Base-by-base conservation (phyloP, 1,139 yeast species). In the Nakaseomyces uthaithaninus region DNA sequence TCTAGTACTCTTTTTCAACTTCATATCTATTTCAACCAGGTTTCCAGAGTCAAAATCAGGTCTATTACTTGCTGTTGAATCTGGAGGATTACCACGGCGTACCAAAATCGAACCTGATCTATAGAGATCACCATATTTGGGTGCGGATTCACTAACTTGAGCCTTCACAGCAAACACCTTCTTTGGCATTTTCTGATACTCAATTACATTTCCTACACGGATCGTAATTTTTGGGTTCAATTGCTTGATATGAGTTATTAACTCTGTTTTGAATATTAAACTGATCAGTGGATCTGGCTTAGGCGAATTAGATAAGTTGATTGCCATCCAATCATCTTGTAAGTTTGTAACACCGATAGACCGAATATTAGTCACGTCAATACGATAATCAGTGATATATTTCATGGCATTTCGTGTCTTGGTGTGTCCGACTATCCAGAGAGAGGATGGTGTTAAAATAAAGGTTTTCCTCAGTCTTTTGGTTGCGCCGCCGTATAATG, bases 311-410 rank as follows among this genome's bases (percentile, higher is more conserved):
- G 50, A 62, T 43, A 83, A 65, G 22, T 80, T 78, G 30, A 91
- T 62, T 1, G 94, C 94, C 28, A 89, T 62, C 99, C 99, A 93
- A 54, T 89, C 93, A 62, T 93, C 99, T 50, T 91, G 93, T 44
- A 77, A 67, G 34, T 70, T 75, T 0, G 96, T 82, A 52, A 91
- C 59, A 3, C 79, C 80, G 22, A 86, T 75, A 48, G 75, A 74
- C 33, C 69, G 71, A 43, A 93, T 80, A 7, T 74, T 67, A 10
- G 70, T 63, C 3, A 85, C 67, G 11, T 86, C 75, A 36, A 86
- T 68, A 1, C 75, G 62, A 45, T 74, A 70, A 53, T 93, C 98
- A 40, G 73, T 71, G 17, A 69, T 71, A 49, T 83, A 76, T 31
- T 76, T 71, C 39, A 85, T 74, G 48, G 86, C 77, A 47, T 83